Conservation (phyloP, 305 asterid species). For the Petunia hybrid region DNA sequence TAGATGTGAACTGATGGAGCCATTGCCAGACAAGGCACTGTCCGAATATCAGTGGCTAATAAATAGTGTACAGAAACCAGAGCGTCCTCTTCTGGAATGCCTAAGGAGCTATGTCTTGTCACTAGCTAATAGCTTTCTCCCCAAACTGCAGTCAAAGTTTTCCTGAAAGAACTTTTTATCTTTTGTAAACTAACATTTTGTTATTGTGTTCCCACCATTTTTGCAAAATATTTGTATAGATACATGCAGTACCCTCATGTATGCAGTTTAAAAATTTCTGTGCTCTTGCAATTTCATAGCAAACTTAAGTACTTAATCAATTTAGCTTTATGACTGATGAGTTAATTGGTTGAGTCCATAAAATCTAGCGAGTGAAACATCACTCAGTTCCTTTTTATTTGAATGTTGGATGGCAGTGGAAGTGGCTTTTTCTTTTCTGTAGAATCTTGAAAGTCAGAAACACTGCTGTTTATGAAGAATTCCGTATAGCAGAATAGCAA, state of each 20-base stretch:
- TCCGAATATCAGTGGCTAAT: conserved; percentile 77
- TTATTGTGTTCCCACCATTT: background rate
- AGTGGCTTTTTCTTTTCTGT: too few relatives aligned
- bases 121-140: conserved; percentile 34
- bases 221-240: background rate
- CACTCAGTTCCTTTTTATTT: too few relatives aligned
- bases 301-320: too few relatives aligned
- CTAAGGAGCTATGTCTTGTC: conserved; percentile 42
- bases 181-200: background rate
- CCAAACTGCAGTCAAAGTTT: conserved; percentile 46
- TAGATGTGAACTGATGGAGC: conserved; percentile 80
- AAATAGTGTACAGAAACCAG: conserved; percentile 54
- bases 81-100: conserved; percentile 36
- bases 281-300: background rate
- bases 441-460: background rate
- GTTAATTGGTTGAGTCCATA: too few relatives aligned
- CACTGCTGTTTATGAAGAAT: background rate
- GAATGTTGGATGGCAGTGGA: too few relatives aligned
- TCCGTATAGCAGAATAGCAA: background rate
- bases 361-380: too few relatives aligned
- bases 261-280: background rate
- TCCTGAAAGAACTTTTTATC: conserved; percentile 23
- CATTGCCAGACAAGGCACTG: conserved; percentile 68
- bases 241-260: background rate
- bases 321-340: too few relatives aligned